Evolutionary conservation across 176 grass and related monocot genomes (phyloP), one percentile per base, ranked within the genome.

Genomic region (Pontederia crassipes): DNA sequence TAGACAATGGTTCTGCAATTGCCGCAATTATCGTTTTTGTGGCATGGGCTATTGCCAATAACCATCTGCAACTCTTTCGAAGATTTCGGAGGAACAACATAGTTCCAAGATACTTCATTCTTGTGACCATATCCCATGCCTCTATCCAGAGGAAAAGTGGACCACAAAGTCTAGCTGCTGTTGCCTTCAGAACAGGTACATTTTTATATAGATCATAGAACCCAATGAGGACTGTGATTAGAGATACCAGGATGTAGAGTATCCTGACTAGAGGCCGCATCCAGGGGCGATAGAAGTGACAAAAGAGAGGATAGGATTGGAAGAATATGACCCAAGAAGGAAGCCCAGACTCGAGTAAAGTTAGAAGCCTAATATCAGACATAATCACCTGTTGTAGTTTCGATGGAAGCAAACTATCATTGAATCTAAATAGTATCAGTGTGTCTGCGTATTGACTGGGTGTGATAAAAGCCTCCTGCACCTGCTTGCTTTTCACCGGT

Each of bases 151-250:
- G 72, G 50, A 83, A 95, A 48, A 95, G 76, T 17, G 90, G 90
- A 2, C 90, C 90, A 18, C 78, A 86, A 72, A 95, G 74, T 64
- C 70, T 79, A 46, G 76, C 78, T 10, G 77, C 90, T 1, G 90
- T 73, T 2, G 72, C 76, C 72, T 89, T 89, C 27, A 95, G 74
- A 68, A 95, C 61, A 4, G 90, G 90, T 58, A 95, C 83, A 55
- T 95, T 86, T 76, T 95, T 95, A 77, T 95, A 95, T 1, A 95
- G 81, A 72, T 95, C 90, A 64, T 95, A 95, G 76, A 95, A 95
- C 13, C 90, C 90, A 80, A 95, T 87, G 61, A 95, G 55, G 14
- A 89, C 80, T 1, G 90, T 95, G 18, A 65, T 67, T 0, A 83
- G 68, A 2, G 90, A 89, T 17, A 80, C 75, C 9, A 81, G 11